Evolutionary conservation across 768 basidiomycete species (phyloP), one percentile per base, ranked within the genome.

Genomic region (Infundibulicybe gibba): DNA sequence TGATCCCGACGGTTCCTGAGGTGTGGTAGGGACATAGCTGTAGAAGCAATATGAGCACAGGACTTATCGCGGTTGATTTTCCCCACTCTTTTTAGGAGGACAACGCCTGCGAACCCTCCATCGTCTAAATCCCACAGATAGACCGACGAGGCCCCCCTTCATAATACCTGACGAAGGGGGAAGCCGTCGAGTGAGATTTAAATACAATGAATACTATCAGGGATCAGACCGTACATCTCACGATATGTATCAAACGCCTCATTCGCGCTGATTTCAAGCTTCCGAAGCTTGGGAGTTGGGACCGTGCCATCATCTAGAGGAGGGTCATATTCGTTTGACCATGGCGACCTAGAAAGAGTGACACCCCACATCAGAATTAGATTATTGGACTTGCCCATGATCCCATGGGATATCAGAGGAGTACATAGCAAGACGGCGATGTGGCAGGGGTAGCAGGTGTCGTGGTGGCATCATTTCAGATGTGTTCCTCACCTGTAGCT

Each of bases 61-160:
- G 21, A 32, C 41, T 16, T n/a, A 38, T 32, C 31, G 44, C n/a
- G 8, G 40, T 15, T 9, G 40, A 41, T 41, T 37, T 43, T 38
- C 57, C 74, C 49, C 49, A 94, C 94, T 77, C 71, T 98, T 99
- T 76, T 97, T 97, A 99, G 71, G 45, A 99, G 69, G 1, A 98
- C 97, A 2, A 95, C 95, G 9, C 97, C 97, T 8, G 97, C 95
- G 65, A 97, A n/a, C n/a, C 87, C 90, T 14, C 90, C 91, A 57
- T 98, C 94, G 48, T 97, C 95, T 20, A 94, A 76, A 61, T 98
- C 95, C 97, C 97, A 99, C 15, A 99, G 81, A 66, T 94, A 99
- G 13, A 97, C 95, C 17, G 90, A 93, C 20, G 93, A 97, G 2
- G 92, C 85, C 97, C 97, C n/a, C 95, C 95, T 67, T 98, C 97